Percentiles rank a stretch among this genome's conserved stretches.
Evolutionary conservation across 2,329 filamentous ascomycete genomes (phyloP).

Genomic region (Fusarium algeriense): DNA sequence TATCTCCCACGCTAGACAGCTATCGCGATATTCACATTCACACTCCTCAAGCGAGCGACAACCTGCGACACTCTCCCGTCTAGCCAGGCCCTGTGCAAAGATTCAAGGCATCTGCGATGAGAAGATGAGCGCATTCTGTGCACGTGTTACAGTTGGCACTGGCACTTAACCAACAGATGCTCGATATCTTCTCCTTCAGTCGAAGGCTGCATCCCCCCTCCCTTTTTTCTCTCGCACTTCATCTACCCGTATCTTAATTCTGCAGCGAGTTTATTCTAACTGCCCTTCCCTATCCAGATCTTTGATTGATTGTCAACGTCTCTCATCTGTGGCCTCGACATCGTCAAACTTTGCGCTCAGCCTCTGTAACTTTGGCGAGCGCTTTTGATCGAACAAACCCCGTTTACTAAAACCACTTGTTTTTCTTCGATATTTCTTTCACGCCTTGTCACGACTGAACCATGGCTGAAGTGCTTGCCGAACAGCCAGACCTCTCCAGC

Average conservation of each 20-base stretch:
- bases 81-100: slow-evolving; percentile 11
- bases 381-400: slow-evolving; percentile 31
- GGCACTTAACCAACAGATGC: slow-evolving; percentile 11
- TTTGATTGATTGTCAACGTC: slow-evolving; percentile 37
- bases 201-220: neutral
- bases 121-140: slow-evolving; percentile 21
- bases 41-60: slow-evolving; percentile 35
- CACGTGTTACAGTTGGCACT: slow-evolving; percentile 14
- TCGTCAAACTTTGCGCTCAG: slow-evolving; percentile 31
- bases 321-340: slow-evolving; percentile 41
- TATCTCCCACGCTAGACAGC: slow-evolving; percentile 9
- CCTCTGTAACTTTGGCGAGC: slow-evolving; percentile 16
- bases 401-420: neutral
- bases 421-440: slow-evolving; percentile 2
- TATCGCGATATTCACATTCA: slow-evolving; percentile 32
- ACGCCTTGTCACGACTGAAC: slow-evolving; percentile 22
- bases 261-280: slow-evolving; percentile 39
- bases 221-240: slow-evolving; percentile 12
- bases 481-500: slow-evolving; percentile 62
- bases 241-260: slow-evolving; percentile 12
- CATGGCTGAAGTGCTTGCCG: slow-evolving; percentile 63
- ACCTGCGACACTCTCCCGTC: neutral
- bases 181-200: slow-evolving; percentile 9
- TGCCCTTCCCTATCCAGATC: slow-evolving; percentile 37
- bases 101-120: slow-evolving; percentile 1